Evolutionary conservation across 2,329 filamentous ascomycete species (phyloP).

Genomic region (Fusarium pseudocircinatum): DNA sequence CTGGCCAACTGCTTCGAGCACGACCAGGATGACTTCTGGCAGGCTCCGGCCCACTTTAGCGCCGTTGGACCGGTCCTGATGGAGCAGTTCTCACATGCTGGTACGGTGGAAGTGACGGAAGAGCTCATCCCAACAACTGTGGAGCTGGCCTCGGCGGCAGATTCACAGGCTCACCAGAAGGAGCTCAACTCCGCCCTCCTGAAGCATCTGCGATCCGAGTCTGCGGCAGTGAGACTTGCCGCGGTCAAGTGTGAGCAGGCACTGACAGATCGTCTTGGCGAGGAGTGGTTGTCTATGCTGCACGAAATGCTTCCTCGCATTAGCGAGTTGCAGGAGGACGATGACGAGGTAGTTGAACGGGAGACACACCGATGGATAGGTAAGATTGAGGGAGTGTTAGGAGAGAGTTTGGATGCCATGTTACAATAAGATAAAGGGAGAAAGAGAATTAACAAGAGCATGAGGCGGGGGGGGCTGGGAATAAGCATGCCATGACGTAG

Average conservation of each 20-base stretch:
- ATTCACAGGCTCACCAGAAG: constrained; percentile 90
- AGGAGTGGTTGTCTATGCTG: constrained; percentile 91
- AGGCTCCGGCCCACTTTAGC: constrained; percentile 86
- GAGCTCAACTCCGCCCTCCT: constrained; percentile 83
- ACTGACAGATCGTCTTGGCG: constrained; percentile 82
- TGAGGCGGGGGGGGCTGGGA: constrained; percentile 19
- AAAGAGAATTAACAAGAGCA: neutral
- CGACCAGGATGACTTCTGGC: constrained; percentile 97
- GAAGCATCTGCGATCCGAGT: constrained; percentile 78
- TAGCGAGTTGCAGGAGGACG: constrained; percentile 94
- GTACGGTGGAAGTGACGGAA: constrained; percentile 53
- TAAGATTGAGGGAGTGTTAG: constrained; percentile 87
- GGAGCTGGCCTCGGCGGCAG: constrained; percentile 80
- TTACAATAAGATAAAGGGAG: constrained; percentile 71
- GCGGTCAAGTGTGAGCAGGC: constrained; percentile 84
- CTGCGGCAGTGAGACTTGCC: constrained; percentile 77
- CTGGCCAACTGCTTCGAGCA: constrained; percentile 82
- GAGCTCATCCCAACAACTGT: constrained; percentile 79
- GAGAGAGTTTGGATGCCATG: constrained; percentile 93
- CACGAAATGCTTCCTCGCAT: constrained; percentile 98
- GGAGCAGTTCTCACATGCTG: constrained; percentile 67
- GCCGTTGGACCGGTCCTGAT: constrained; percentile 76
- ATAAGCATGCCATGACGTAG: constrained; percentile 28
- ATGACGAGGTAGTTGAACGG: constrained; percentile 90
- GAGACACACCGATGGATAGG: constrained; percentile 92